Evolutionary conservation across 2,329 filamentous ascomycete species (phyloP), one percentile per base, ranked within the genome.

Genomic region (Aspergillus bombycis): DNA sequence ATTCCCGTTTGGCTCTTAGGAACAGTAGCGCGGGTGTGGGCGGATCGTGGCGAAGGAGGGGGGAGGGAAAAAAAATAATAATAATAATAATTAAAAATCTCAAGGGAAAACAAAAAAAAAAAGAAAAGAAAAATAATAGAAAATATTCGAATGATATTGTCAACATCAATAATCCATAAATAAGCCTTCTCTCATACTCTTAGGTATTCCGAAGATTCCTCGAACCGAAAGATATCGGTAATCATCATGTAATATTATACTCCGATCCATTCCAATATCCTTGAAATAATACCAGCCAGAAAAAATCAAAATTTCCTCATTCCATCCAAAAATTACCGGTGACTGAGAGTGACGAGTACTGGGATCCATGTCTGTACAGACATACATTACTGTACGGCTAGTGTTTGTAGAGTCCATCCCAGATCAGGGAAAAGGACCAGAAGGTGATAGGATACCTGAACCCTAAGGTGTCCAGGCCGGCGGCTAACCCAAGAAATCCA

Each of bases 31-130:
- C 52, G 52, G 52, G 52, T 54, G 32, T 54, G 52, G 30, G 52
- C 52, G 52, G 52, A 60, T 57, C 60, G 60, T 62, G 60, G 60
- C 60, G 48, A 62, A 62, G 54, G 60, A 57, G 56, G 56, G 55
- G 54, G 28, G 53, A 41, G 52, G 45, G 26, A 28, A 23, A 10
- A 12, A 54, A 21, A 23, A 10, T n/a, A 54, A 21, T 28, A 28
- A 28, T 28, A 28, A 28, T 28, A 28, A 26, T 55, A 23, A 14
- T 21, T 19, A 14, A 12, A 36, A 38, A 23, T 34, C 4, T n/a
- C 10, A 11, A 4, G 7, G 6, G 8, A 50, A 30, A 30, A 50
- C 1, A 50, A 50, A n/a, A 28, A 50, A 50, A n/a, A 19, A 32
- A 32, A n/a, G 32, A 30, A 32, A n/a, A 4, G 14, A 34, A 36